Evolutionary conservation across 768 basidiomycete species (phyloP).

Genomic region (Kwoniella botswanensis): DNA sequence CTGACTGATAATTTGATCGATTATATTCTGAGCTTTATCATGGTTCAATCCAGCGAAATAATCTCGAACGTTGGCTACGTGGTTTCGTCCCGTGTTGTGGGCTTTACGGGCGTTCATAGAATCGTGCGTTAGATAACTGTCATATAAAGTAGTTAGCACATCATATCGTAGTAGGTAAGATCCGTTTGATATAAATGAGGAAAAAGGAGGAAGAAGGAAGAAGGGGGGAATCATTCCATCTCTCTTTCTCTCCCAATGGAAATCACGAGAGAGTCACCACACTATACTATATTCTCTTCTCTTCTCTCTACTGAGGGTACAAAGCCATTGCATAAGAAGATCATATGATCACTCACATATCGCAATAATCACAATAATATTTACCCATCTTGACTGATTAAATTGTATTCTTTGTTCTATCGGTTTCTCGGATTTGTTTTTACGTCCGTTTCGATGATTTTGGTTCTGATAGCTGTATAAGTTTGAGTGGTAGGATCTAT

Average conservation of each 20-base stretch:
- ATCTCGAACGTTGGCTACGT: slow-evolving; percentile 92
- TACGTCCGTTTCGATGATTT: too few species aligned
- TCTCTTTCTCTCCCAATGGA: too few species aligned
- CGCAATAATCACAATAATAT: slow-evolving; percentile 33
- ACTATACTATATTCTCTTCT: too few species aligned
- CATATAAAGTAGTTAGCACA: too few species aligned
- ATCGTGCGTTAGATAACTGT: slow-evolving; percentile 43
- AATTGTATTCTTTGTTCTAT: neutral
- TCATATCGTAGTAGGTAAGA: too few species aligned
- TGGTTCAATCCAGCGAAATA: slow-evolving; percentile 71
- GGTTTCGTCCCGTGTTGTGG: slow-evolving; percentile 96
- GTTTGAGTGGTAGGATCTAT: too few species aligned
- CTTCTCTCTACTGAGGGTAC: too few species aligned
- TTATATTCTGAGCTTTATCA: slow-evolving; percentile 97
- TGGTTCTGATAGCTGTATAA: too few species aligned
- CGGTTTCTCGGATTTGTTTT: neutral
- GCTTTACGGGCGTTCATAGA: slow-evolving; percentile 72
- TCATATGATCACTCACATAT: slow-evolving; percentile 22
- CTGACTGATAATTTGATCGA: slow-evolving; percentile 94
- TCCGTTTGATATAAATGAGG: neutral
- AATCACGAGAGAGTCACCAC: too few species aligned
- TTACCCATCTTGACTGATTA: slow-evolving; percentile 25
- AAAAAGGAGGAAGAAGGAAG: neutral
- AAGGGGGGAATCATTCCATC: neutral
- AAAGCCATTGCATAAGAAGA: too few species aligned